phyloP scores from a whole-genome alignment of 2,329 filamentous ascomycete genomes.

The Claviceps purpurea region DNA sequence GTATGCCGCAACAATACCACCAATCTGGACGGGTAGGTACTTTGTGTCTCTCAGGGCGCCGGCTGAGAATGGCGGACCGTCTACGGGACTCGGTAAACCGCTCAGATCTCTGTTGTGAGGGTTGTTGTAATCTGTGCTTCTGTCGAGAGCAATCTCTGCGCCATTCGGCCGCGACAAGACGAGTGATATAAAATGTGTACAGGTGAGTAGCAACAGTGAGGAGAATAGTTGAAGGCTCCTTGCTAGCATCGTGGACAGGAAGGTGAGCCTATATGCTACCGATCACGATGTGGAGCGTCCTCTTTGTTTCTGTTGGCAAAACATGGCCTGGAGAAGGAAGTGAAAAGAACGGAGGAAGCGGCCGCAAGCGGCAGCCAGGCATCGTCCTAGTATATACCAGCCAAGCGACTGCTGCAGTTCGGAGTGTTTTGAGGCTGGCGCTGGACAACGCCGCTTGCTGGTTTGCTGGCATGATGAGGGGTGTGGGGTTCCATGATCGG shows the following conservation, averaged over 20 bases:
- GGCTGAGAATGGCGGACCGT: slow-evolving; percentile 46
- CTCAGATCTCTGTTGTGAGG: slow-evolving; percentile 31
- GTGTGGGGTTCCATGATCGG: background rate
- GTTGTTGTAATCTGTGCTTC: slow-evolving; percentile 15
- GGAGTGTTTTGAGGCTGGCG: slow-evolving; percentile 22
- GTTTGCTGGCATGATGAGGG: slow-evolving; percentile 5
- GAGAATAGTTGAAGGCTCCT: slow-evolving; percentile 14
- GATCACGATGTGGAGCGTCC: slow-evolving; percentile 24
- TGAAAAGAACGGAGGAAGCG: slow-evolving; percentile 22
- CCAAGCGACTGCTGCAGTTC: slow-evolving; percentile 38
- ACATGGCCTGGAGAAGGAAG: slow-evolving; percentile 34
- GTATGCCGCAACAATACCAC: slow-evolving; percentile 75
- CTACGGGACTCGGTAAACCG: slow-evolving; percentile 40
- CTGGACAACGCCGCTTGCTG: no score
- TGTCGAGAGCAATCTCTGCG: slow-evolving; percentile 6
- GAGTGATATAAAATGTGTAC: slow-evolving; percentile 14
- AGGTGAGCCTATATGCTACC: slow-evolving; percentile 16
- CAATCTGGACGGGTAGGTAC: slow-evolving; percentile 68
- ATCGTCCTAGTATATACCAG: slow-evolving; percentile 36
- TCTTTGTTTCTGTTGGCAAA: slow-evolving; percentile 33
- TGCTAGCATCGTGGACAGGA: slow-evolving; percentile 28
- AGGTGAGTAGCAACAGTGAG: slow-evolving; percentile 14
- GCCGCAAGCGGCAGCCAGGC: slow-evolving; percentile 20
- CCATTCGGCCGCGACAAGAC: slow-evolving; percentile 12
- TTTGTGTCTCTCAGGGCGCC: slow-evolving; percentile 45